phyloP scores from a whole-genome alignment of 257 asterid genomes.

The Przewalskia tangutica region DNA sequence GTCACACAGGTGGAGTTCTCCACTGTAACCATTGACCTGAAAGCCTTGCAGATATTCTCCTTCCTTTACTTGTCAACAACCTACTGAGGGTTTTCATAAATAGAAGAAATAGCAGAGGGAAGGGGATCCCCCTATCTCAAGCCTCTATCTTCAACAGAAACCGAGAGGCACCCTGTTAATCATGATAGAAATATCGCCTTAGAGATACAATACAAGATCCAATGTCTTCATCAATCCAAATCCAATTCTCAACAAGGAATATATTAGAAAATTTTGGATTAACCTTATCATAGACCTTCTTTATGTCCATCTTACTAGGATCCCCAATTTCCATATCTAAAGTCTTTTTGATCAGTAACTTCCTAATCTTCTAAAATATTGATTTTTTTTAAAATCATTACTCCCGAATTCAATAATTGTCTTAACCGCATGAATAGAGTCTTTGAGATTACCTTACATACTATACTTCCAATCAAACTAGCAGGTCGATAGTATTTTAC shows the following conservation, averaged over 20 bases:
- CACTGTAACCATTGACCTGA: background rate
- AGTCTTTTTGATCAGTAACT: background rate
- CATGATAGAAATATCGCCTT: background rate
- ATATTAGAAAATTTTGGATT: background rate
- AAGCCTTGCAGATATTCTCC: background rate
- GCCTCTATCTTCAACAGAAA: background rate
- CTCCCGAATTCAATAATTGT: too few species aligned
- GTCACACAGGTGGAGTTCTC: too few species aligned
- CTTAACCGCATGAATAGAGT: too few species aligned
- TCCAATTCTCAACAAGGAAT: background rate
- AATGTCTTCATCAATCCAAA: background rate
- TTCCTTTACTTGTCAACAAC: background rate
- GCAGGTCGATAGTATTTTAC: too few species aligned
- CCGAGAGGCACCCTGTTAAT: background rate
- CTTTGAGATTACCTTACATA: too few species aligned
- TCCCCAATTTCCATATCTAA: background rate
- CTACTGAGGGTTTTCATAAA: background rate
- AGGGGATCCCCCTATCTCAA: background rate
- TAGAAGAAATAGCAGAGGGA: background rate
- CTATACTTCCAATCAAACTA: too few species aligned
- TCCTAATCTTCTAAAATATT: too few species aligned
- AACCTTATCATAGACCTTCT: background rate
- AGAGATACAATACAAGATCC: background rate
- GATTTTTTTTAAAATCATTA: too few species aligned
- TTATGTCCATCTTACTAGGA: background rate